These are phyloP conservation scores for Sesbania bispinosa DNA, from an alignment of 306 rosid genomes.

Conservation along the genomic window DNA sequence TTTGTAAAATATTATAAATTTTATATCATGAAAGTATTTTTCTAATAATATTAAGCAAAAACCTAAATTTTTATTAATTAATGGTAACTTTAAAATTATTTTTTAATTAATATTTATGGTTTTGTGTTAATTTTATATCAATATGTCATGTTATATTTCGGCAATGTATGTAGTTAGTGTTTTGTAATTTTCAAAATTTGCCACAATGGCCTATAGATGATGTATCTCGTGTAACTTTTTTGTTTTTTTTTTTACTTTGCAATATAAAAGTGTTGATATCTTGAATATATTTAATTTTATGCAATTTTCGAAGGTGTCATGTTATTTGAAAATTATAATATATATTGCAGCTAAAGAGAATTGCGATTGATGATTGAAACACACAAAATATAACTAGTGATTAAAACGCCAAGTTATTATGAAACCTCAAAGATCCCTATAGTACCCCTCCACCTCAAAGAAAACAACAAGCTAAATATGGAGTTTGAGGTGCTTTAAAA, in stretches of 20 bases:
- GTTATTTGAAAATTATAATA: not conserved
- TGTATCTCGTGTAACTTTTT: not conserved
- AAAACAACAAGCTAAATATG: not conserved
- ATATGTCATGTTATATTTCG: too few species aligned
- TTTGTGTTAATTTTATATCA: too few species aligned
- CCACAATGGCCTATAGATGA: not conserved
- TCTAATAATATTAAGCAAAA: too few species aligned
- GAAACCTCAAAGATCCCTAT: not conserved
- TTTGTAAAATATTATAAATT: too few species aligned
- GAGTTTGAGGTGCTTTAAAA: constrained; percentile 3
- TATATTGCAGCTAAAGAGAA: not conserved
- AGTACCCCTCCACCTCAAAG: not conserved
- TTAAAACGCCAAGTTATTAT: not conserved
- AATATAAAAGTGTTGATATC: not conserved
- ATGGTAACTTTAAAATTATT: too few species aligned
- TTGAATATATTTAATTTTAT: not conserved
- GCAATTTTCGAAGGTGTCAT: not conserved
- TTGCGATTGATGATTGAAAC: not conserved
- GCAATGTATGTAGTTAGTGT: not conserved
- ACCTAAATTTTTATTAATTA: too few species aligned
- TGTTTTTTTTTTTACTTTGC: too few species aligned
- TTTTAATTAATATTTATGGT: not conserved
- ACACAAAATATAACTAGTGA: not conserved
- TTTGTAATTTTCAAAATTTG: too few species aligned
- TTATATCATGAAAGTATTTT: too few species aligned